phyloP scores from a whole-genome alignment of 768 basidiomycete genomes.

The Mycena vitilis region DNA sequence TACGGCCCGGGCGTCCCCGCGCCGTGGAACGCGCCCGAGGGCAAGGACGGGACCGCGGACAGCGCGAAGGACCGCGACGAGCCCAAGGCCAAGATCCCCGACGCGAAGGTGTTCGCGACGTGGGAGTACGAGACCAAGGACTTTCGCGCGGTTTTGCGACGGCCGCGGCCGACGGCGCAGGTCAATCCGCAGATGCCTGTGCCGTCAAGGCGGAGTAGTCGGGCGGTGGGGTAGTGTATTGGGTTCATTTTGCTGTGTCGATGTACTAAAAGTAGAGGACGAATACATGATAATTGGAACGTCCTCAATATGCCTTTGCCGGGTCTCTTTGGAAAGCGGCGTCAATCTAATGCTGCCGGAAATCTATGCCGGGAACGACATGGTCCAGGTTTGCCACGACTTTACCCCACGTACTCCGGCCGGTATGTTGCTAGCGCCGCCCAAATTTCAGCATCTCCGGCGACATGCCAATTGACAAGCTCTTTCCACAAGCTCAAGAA shows the following conservation, averaged over 20 bases:
- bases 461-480: too few relatives aligned
- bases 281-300: too few relatives aligned
- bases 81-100: slow-evolving; percentile 54
- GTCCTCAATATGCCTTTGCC: too few relatives aligned
- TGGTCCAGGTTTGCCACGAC: too few relatives aligned
- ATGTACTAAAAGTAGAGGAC: too few relatives aligned
- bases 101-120: slow-evolving; percentile 65
- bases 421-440: too few relatives aligned
- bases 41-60: slow-evolving; percentile 41
- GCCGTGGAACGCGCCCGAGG: slow-evolving; percentile 62
- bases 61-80: slow-evolving; percentile 45
- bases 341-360: too few relatives aligned
- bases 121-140: slow-evolving; percentile 70
- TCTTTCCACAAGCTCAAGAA: too few relatives aligned
- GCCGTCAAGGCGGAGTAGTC: slow-evolving; percentile 22
- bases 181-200: neutral
- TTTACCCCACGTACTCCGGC: too few relatives aligned
- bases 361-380: too few relatives aligned
- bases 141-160: slow-evolving; percentile 50
- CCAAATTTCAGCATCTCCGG: too few relatives aligned
- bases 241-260: neutral
- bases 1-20: slow-evolving; percentile 63
- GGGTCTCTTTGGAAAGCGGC: too few relatives aligned
- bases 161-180: slow-evolving; percentile 8
- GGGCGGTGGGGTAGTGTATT: slow-evolving; percentile 13